Evolutionary conservation across 192 early-diverging fungal genomes (phyloP), one percentile per base, ranked within the genome.

Genomic region (Phycomyces blakesleeanus): DNA sequence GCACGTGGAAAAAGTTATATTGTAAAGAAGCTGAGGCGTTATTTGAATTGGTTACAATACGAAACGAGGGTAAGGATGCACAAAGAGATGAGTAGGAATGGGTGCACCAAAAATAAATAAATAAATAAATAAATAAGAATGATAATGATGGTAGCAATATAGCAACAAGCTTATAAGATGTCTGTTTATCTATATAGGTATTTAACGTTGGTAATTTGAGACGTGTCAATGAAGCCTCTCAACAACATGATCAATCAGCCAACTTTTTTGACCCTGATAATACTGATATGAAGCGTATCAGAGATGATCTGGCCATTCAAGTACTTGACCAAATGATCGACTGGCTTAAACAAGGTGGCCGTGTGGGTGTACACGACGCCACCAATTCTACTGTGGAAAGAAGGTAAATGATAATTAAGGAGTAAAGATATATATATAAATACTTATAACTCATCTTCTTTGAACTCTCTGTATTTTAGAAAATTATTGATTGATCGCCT

Each of bases 161-260:
- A n/a, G n/a, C n/a, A n/a, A n/a, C n/a, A n/a, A n/a, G n/a, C n/a
- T n/a, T n/a, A n/a, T n/a, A n/a, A n/a, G n/a, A n/a, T n/a, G n/a
- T n/a, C n/a, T n/a, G n/a, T n/a, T n/a, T 62, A n/a, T 39, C 20
- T 18, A 27, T 51, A 38, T 76, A 84, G 74, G 80, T 94, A 12
- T 95, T 99, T 69, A 99, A 99, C 65, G 97, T 99, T 5, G 97
- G 97, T 63, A 97, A 97, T 78, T 80, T 90, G 10, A 81, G 97
- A 51, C 85, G 97, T 58, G 84, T 89, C 42, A 34, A 55, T 15
- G 44, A 63, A 51, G 78, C 78, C 2, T 81, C 82, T 37, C 67
- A 76, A 44, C 69, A 64, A 20, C 62, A 66, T 41, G 75, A 63
- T 8, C 94, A 97, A 57, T 88, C 89, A 57, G 86, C 91, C 41